Base-by-base conservation (phyloP, 163 green algal species). In the Botryococcus braunii region DNA sequence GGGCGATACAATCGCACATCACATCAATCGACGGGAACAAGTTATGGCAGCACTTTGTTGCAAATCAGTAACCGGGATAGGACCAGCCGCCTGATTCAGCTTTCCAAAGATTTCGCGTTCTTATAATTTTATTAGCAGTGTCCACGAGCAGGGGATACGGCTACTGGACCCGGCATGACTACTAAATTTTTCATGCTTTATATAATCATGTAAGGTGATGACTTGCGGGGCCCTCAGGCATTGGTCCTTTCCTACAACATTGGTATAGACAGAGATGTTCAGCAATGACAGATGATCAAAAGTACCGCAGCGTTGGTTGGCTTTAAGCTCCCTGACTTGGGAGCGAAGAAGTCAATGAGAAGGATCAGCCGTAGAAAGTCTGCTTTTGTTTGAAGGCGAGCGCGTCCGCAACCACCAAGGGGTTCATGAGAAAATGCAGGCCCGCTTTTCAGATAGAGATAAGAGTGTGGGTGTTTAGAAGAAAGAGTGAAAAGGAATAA, bases 231-330 rank as follows among this genome's bases (percentile, higher is more conserved):
- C 35, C 13, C 29, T 23, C 73, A 85, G 79, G 73, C 81, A n/a
- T 63, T 85, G 58, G 65, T 85, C 39, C 59, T 82, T 41, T 85
- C 76, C 0, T 83, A 85, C 70, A 85, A 85, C 72, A 80, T 85
- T 38, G 79, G 79, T 43, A 73, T 85, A 2, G 61, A 75, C 8
- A 35, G 71, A 25, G 76, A 81, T 7, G 39, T 60, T 58, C 57
- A 70, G 13, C 50, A 70, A 59, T 50, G 73, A 4, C 46, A 78
- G 61, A 76, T 68, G 64, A 29, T 66, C 13, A n/a, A 46, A 25
- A 31, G 57, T 34, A 60, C 56, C 25, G 66, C 66, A 52, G 31
- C 29, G 17, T 32, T 40, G 21, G 66, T 72, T 0, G 66, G 66
- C 0, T 57, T 72, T 3, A 35, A 27, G 5, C 29, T 72, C 13